Conservation (phyloP, 2,329 filamentous ascomycete species). For the Parastagonospora nodorum region DNA sequence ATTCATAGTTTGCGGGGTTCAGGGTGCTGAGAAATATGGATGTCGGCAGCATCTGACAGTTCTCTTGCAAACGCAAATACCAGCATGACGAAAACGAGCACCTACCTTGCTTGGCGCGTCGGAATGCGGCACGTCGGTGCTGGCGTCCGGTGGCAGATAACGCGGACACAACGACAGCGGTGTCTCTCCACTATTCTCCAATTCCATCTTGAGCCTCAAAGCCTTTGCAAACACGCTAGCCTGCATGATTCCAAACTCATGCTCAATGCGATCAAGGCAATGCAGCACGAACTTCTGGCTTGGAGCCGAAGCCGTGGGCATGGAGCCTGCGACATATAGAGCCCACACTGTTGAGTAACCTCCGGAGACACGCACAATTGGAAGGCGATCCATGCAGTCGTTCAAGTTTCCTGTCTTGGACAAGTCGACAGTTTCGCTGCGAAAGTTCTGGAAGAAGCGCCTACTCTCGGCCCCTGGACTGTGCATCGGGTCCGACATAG, state of each 20-base stretch:
- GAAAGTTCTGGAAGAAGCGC: conserved; percentile 32
- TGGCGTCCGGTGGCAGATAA: conserved; percentile 14
- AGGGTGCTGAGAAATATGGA: no score
- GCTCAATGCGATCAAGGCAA: conserved; percentile 68
- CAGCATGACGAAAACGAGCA: not conserved
- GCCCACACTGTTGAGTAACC: conserved; percentile 40
- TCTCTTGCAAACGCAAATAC: no score
- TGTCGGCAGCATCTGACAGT: no score
- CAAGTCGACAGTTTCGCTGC: conserved; percentile 1
- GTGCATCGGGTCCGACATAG: not conserved
- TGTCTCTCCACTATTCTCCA: conserved; percentile 7
- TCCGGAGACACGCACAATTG: conserved; percentile 38
- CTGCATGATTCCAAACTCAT: conserved; percentile 42
- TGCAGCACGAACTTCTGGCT: conserved; percentile 30
- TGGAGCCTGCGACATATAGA: conserved; percentile 37
- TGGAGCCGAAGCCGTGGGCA: conserved; percentile 27
- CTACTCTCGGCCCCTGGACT: conserved; percentile 1
- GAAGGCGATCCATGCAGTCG: conserved; percentile 24
- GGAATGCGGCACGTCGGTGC: not conserved
- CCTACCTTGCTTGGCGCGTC: not conserved
- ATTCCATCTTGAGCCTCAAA: conserved; percentile 23
- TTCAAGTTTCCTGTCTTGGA: not conserved
- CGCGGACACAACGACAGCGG: conserved; percentile 13
- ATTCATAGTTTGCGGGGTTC: no score
- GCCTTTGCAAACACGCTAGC: conserved; percentile 34